These are phyloP conservation scores for Fraxinus anomala DNA, from an alignment of 257 asterid species.

Conservation along the genomic window DNA sequence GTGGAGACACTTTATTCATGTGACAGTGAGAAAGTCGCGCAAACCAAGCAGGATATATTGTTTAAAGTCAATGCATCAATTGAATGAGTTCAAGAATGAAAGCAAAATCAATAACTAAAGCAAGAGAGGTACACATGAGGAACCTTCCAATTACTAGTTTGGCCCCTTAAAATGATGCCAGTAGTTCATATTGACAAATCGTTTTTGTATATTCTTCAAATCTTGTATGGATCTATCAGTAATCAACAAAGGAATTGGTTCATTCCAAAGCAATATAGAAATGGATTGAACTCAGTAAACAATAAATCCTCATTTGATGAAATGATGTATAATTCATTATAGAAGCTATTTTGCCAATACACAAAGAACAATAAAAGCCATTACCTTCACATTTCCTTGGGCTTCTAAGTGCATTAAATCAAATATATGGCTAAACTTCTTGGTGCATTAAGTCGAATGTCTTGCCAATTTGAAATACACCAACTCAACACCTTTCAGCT, in stretches of 20 bases:
- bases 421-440: background rate
- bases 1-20: slow-evolving; percentile 4
- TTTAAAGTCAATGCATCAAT: background rate
- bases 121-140: slow-evolving; percentile 1
- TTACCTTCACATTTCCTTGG: background rate
- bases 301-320: background rate
- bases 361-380: background rate
- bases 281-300: background rate
- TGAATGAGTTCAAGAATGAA: background rate
- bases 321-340: background rate
- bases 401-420: background rate
- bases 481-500: background rate
- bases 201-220: slow-evolving; percentile 4
- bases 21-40: background rate
- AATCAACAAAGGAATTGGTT: slow-evolving; percentile 1
- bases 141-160: background rate
- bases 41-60: background rate
- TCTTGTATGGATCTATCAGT: slow-evolving; percentile 5
- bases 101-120: background rate
- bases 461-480: background rate
- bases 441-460: background rate
- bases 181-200: background rate
- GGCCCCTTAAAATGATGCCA: background rate
- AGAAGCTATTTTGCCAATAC: slow-evolving; percentile 1
- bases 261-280: slow-evolving; percentile 11